These are phyloP conservation scores for Suillus hirtellus DNA, from an alignment of 768 basidiomycete species.

Conservation along the genomic window DNA sequence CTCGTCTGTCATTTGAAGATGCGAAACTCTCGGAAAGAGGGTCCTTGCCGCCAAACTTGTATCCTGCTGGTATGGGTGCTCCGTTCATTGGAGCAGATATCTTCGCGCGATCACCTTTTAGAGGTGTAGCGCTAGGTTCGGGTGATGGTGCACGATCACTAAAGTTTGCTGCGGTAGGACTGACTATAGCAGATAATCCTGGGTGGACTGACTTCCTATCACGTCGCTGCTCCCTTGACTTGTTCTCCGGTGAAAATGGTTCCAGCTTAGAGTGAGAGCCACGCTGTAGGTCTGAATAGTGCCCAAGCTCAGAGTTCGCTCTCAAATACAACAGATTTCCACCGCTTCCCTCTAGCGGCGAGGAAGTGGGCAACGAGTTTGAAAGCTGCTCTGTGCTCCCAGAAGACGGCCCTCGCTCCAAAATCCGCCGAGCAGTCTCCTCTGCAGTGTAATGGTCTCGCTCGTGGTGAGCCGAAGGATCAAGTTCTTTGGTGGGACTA, in stretches of 20 bases:
- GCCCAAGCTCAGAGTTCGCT: slow-evolving; percentile 80
- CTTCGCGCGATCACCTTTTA: slow-evolving; percentile 70
- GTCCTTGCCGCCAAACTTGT: slow-evolving; percentile 87
- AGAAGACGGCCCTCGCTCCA: slow-evolving; percentile 50
- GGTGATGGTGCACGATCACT: slow-evolving; percentile 41
- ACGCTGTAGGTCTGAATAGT: slow-evolving; percentile 65
- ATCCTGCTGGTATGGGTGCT: slow-evolving; percentile 81
- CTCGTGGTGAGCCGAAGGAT: slow-evolving; percentile 43
- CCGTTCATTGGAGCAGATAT: slow-evolving; percentile 90
- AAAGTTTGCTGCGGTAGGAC: slow-evolving; percentile 40
- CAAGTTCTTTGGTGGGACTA: slow-evolving; percentile 58
- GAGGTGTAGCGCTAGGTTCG: slow-evolving; percentile 52
- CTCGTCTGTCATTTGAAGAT: slow-evolving; percentile 65
- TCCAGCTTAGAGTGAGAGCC: slow-evolving; percentile 35
- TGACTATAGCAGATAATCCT: slow-evolving; percentile 47
- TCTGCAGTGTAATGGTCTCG: slow-evolving; percentile 24
- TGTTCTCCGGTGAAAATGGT: slow-evolving; percentile 56
- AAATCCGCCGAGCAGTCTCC: slow-evolving; percentile 37
- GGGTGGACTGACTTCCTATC: slow-evolving; percentile 68
- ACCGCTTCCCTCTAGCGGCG: slow-evolving; percentile 40
- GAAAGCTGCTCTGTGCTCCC: slow-evolving; percentile 58
- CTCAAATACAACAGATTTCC: slow-evolving; percentile 41
- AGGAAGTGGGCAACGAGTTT: slow-evolving; percentile 52
- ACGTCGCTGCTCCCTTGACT: slow-evolving; percentile 48
- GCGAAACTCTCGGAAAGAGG: slow-evolving; percentile 41